These are phyloP conservation scores for Ciborinia camelliae DNA, from an alignment of 2,329 filamentous ascomycete genomes.

Conservation along the genomic window DNA sequence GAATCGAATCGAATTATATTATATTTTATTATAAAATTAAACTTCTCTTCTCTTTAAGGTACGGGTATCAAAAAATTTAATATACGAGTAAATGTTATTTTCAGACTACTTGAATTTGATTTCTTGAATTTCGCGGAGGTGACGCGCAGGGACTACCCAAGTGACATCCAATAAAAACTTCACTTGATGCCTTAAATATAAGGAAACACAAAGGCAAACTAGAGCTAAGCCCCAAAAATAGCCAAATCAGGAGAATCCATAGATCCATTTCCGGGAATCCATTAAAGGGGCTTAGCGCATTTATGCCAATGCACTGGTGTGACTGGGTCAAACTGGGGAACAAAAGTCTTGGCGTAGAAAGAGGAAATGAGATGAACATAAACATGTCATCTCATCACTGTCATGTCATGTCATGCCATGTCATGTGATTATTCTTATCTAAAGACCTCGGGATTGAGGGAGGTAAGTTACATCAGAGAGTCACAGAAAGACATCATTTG, in stretches of 20 bases:
- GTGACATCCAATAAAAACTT: no score
- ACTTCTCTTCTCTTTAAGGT: no score
- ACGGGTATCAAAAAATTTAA: no score
- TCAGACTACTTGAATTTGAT: not conserved
- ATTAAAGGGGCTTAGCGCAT: slow-evolving; percentile 14
- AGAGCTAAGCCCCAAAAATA: not conserved
- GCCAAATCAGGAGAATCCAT: slow-evolving; percentile 2
- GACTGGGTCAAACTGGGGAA: not conserved
- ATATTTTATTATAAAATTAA: no score
- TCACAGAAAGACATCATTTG: not conserved
- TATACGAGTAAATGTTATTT: not conserved
- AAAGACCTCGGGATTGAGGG: not conserved
- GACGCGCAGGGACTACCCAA: not conserved
- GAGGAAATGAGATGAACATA: not conserved
- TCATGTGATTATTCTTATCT: slow-evolving; percentile 7
- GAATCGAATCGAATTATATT: not conserved
- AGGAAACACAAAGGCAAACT: not conserved
- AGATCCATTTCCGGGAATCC: slow-evolving; percentile 11
- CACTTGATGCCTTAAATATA: not conserved
- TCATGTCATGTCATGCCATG: no score
- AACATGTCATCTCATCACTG: slow-evolving; percentile 2
- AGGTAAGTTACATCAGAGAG: not conserved
- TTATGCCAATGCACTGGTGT: not conserved
- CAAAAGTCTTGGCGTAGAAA: not conserved
- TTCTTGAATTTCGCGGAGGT: not conserved